These are phyloP conservation scores for Cercospora sp. DNA, from an alignment of 2,329 filamentous ascomycete genomes.

Conservation along the genomic window DNA sequence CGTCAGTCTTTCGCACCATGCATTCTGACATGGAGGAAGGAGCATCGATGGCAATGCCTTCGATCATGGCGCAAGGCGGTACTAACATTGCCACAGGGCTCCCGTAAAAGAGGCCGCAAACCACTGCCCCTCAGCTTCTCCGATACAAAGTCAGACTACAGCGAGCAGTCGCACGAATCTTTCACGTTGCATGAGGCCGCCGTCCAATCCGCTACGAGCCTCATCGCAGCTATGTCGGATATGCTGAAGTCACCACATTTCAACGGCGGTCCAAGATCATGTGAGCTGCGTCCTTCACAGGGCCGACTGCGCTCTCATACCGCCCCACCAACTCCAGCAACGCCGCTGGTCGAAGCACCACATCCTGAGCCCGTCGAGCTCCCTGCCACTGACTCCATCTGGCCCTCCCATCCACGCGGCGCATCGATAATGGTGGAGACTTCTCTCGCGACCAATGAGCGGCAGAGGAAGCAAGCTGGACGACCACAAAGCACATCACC, in stretches of 20 bases:
- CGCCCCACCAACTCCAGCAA: conserved; percentile 41
- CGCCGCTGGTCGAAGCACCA: conserved; percentile 37
- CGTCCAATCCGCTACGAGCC: conserved; percentile 36
- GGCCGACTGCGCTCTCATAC: conserved; percentile 45
- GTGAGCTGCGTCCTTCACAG: conserved; percentile 40
- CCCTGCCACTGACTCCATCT: conserved; percentile 28
- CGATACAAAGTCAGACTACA: conserved; percentile 11
- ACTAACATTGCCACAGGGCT: conserved; percentile 18
- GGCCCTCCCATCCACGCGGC: neutral
- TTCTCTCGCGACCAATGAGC: neutral
- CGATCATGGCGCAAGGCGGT: neutral
- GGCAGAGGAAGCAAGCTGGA: neutral
- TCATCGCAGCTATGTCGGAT: conserved; percentile 46
- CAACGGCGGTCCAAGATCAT: conserved; percentile 25
- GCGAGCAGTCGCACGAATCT: conserved; percentile 27
- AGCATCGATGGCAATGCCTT: neutral
- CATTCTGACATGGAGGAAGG: neutral
- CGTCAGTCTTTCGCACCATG: neutral
- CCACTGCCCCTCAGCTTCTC: conserved; percentile 31
- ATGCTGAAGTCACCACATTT: conserved; percentile 45
- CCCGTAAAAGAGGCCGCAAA: conserved; percentile 29
- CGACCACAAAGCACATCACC: neutral
- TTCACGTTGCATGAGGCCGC: conserved; percentile 36
- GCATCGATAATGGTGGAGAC: neutral
- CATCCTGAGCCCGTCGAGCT: conserved; percentile 32